Conservation (phyloP, 441 rosid genomes). For the Erodium chrysanthum region DNA sequence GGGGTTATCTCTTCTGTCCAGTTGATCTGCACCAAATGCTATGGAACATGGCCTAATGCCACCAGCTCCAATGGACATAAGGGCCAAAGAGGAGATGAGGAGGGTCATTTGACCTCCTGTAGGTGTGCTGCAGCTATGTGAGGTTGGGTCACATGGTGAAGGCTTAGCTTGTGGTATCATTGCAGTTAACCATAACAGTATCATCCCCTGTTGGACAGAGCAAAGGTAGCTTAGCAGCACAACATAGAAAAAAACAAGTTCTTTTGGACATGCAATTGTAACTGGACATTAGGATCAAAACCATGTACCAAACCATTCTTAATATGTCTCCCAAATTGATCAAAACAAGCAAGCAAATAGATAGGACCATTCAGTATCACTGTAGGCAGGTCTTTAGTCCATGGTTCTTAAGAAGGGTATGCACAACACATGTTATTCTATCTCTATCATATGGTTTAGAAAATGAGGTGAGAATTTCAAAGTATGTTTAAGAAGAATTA, state of each 20-base stretch:
- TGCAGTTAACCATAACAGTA: slow-evolving; percentile 63
- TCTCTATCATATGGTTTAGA: background rate
- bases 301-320: background rate
- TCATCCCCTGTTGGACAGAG: slow-evolving; percentile 45
- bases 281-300: no score
- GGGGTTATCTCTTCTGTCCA: slow-evolving; percentile 55
- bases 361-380: background rate
- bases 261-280: no score
- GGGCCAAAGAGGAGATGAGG: slow-evolving; percentile 43
- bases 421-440: background rate
- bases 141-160: slow-evolving; percentile 29
- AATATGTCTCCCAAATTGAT: background rate
- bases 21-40: slow-evolving; percentile 87
- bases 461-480: background rate
- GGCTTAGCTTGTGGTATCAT: slow-evolving; percentile 57
- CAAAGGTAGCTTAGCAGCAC: background rate
- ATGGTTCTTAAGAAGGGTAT: background rate
- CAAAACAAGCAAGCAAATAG: background rate
- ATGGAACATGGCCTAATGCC: slow-evolving; percentile 87
- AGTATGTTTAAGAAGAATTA: background rate
- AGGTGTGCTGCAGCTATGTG: slow-evolving; percentile 37
- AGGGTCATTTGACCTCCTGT: slow-evolving; percentile 45
- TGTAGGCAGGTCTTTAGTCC: background rate
- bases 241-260: background rate
- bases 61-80: slow-evolving; percentile 78